A percentile compares a stretch with the other conserved stretches of the same genome.
Conservation (phyloP, 768 basidiomycete genomes). For the Fomitopsis serialis region DNA sequence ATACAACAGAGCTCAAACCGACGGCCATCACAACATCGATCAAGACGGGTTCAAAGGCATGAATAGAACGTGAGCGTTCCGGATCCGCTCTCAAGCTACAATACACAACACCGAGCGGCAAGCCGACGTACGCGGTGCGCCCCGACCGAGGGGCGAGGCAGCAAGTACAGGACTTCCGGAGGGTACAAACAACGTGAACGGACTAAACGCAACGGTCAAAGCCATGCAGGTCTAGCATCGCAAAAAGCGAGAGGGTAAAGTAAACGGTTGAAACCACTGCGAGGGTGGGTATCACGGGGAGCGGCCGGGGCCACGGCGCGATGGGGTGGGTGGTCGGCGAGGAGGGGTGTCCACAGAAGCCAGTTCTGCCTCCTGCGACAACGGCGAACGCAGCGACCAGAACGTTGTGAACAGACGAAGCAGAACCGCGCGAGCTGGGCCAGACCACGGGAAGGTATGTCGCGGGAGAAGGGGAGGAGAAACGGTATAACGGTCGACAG, state of each 20-base stretch:
- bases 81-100: neutral
- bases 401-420: conserved; percentile 4
- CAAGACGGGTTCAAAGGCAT: too few relatives aligned
- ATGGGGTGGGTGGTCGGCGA: neutral
- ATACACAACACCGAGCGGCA: neutral
- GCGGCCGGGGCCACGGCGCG: neutral
- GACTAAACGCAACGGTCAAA: neutral
- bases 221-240: neutral
- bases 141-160: too few relatives aligned
- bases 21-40: too few relatives aligned
- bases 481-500: neutral
- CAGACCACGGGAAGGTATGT: neutral
- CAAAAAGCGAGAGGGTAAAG: neutral
- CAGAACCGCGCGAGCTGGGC: neutral
- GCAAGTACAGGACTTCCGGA: neutral
- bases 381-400: conserved; percentile 5
- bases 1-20: too few relatives aligned
- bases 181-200: neutral
- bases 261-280: neutral
- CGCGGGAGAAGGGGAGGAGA: neutral
- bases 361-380: conserved; percentile 19
- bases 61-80: too few relatives aligned
- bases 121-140: neutral
- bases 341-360: conserved; percentile 17
- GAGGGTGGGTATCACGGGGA: neutral